Conservation (phyloP, 2,329 filamentous ascomycete genomes). For the Sclerotinia glacialis region DNA sequence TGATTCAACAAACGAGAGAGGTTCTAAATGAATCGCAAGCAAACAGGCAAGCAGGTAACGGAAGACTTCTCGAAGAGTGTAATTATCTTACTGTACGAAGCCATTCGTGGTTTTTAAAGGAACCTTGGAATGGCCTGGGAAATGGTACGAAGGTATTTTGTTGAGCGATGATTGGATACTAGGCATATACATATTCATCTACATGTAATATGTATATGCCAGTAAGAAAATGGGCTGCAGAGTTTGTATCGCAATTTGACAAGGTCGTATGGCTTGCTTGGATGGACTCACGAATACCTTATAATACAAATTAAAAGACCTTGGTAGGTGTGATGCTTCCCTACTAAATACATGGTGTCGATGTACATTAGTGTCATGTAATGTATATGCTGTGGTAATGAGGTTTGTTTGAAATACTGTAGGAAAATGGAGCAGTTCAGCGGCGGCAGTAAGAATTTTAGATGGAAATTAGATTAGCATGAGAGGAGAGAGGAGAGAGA, state of each 20-base stretch:
- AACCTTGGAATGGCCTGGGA: not conserved
- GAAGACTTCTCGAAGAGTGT: not conserved
- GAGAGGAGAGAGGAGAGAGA: not conserved
- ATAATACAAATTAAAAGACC: not conserved
- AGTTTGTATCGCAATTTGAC: constrained; percentile 3
- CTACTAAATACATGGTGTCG: not conserved
- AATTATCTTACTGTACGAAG: constrained; percentile 1
- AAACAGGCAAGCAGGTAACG: not conserved
- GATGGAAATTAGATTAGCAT: not conserved
- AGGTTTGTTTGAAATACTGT: constrained; percentile 5
- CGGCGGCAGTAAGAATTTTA: not conserved
- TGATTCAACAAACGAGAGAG: not conserved
- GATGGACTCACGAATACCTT: not conserved
- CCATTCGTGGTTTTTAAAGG: constrained; percentile 1
- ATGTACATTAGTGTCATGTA: constrained; percentile 15
- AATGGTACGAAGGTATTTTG: not conserved
- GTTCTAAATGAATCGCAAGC: not conserved
- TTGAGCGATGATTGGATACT: not conserved
- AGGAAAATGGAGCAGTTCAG: not conserved
- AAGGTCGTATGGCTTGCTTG: not conserved
- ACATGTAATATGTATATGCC: not conserved
- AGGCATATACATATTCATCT: not conserved
- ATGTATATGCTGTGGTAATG: constrained; percentile 8
- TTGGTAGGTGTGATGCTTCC: not conserved
- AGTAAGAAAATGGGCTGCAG: constrained; percentile 7